Percentiles rank a stretch among this genome's conserved stretches.
Evolutionary conservation across 805 yeast species (phyloP).

Genomic region (Nadsonia fulvescens): DNA sequence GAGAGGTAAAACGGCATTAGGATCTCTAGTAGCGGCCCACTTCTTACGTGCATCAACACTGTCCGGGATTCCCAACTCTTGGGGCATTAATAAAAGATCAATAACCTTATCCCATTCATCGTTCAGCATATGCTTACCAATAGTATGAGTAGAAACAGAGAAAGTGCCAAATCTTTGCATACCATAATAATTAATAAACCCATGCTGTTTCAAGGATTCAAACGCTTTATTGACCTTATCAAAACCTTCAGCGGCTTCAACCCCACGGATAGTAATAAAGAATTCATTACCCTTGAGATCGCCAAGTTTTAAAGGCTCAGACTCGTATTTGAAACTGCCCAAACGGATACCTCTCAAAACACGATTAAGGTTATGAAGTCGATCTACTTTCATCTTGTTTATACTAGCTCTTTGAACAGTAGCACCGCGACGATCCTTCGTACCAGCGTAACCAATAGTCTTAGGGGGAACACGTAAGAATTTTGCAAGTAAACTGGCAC

Average conservation of each 20-base stretch:
- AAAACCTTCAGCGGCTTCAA: conserved; percentile 23
- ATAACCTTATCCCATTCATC: conserved; percentile 69
- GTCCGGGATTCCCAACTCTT: conserved; percentile 66
- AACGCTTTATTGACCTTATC: conserved; percentile 34
- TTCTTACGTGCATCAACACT: conserved; percentile 66
- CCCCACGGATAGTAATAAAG: conserved; percentile 66
- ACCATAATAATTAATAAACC: conserved; percentile 92
- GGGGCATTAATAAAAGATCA: conserved; percentile 66
- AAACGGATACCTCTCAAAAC: conserved; percentile 60
- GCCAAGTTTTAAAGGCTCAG: conserved; percentile 51
- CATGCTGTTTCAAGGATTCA: conserved; percentile 38
- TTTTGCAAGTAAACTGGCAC: conserved; percentile 55
- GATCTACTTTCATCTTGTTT: conserved; percentile 47
- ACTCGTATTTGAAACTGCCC: conserved; percentile 61
- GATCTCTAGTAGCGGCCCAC: conserved; percentile 61
- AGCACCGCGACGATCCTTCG: conserved; percentile 91
- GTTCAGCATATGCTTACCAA: conserved; percentile 57
- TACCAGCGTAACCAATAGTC: conserved; percentile 70
- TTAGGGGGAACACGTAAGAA: conserved; percentile 60
- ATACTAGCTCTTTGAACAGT: conserved; percentile 73
- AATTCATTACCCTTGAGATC: conserved; percentile 83
- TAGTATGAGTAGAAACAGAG: conserved; percentile 73
- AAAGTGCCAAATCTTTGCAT: conserved; percentile 97
- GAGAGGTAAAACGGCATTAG: conserved; percentile 40
- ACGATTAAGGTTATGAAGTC: conserved; percentile 60